phyloP scores from a whole-genome alignment of 2,329 filamentous ascomycete species.

The Gnomoniopsis smithogilvyi region DNA sequence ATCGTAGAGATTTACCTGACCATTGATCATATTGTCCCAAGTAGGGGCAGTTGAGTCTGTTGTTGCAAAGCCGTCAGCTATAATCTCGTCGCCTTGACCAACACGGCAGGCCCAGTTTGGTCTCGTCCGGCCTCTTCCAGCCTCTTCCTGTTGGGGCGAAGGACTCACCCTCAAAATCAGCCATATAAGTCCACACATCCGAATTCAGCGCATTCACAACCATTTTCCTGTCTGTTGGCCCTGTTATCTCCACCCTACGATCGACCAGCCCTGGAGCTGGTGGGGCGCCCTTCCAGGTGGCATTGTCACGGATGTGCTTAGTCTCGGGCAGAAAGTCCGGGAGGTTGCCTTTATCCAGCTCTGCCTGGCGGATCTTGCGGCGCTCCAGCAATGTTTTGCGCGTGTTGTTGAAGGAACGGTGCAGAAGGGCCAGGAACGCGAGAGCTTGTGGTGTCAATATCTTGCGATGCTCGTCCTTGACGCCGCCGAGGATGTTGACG shows the following conservation, averaged over 20 bases:
- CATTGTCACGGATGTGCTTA: constrained; percentile 89
- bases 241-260: constrained; percentile 93
- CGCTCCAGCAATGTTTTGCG: constrained; percentile 88
- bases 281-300: constrained; percentile 87
- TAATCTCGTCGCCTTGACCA: background rate
- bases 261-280: constrained; percentile 92
- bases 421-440: constrained; percentile 89
- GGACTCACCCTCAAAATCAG: constrained; percentile 86
- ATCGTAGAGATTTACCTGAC: constrained; percentile 96
- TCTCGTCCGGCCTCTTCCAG: background rate
- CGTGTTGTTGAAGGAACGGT: constrained; percentile 88
- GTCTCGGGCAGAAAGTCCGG: constrained; percentile 97
- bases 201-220: constrained; percentile 96
- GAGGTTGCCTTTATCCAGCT: constrained; percentile 84
- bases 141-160: background rate
- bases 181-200: constrained; percentile 98
- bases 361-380: constrained; percentile 80
- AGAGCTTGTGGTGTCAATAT: constrained; percentile 89
- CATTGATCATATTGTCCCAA: constrained; percentile 99
- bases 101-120: background rate
- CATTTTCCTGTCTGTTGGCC: constrained; percentile 98
- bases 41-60: constrained; percentile 91
- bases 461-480: constrained; percentile 79
- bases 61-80: constrained; percentile 10
- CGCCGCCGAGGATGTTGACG: constrained; percentile 77